Evolutionary conservation across 768 basidiomycete genomes (phyloP).

Genomic region (Lentinula aciculospora): DNA sequence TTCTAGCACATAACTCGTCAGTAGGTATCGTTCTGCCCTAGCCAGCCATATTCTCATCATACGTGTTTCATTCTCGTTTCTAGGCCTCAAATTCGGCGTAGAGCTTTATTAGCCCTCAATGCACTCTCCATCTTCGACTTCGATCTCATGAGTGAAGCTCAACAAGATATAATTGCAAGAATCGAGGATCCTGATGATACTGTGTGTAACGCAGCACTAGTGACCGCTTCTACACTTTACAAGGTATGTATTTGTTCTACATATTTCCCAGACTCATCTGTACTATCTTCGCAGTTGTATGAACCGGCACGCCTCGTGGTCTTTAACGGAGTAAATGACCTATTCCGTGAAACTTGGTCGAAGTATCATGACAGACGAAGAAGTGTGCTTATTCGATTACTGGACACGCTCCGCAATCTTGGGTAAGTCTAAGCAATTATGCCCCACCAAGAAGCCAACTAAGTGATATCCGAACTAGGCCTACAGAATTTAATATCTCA

Average conservation of each 20-base stretch:
- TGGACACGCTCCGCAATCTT: slow-evolving; percentile 19
- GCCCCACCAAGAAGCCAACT: background rate
- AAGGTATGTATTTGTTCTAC: background rate
- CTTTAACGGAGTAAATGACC: slow-evolving; percentile 11
- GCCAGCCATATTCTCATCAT: background rate
- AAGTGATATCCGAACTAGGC: background rate
- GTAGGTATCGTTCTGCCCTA: slow-evolving; percentile 29
- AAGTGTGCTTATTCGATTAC: slow-evolving; percentile 15
- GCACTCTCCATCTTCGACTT: slow-evolving; percentile 42
- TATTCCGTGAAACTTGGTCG: slow-evolving; percentile 14
- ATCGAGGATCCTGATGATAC: slow-evolving; percentile 36
- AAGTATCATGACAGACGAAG: slow-evolving; percentile 9
- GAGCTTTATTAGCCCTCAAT: slow-evolving; percentile 55
- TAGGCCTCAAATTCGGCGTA: slow-evolving; percentile 56
- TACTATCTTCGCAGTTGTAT: slow-evolving; percentile 1
- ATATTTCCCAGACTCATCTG: too few relatives aligned
- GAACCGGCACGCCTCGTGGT: slow-evolving; percentile 8
- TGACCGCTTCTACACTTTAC: slow-evolving; percentile 13
- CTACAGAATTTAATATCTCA: slow-evolving; percentile 11
- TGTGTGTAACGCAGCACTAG: slow-evolving; percentile 43
- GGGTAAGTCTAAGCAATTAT: slow-evolving; percentile 20
- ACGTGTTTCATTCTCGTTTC: background rate
- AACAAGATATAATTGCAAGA: slow-evolving; percentile 30
- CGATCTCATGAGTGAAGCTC: slow-evolving; percentile 38
- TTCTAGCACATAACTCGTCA: slow-evolving; percentile 75